Percentiles rank a stretch among this genome's conserved stretches.
Conservation (phyloP, 768 basidiomycete genomes). For the Boletus edulis region DNA sequence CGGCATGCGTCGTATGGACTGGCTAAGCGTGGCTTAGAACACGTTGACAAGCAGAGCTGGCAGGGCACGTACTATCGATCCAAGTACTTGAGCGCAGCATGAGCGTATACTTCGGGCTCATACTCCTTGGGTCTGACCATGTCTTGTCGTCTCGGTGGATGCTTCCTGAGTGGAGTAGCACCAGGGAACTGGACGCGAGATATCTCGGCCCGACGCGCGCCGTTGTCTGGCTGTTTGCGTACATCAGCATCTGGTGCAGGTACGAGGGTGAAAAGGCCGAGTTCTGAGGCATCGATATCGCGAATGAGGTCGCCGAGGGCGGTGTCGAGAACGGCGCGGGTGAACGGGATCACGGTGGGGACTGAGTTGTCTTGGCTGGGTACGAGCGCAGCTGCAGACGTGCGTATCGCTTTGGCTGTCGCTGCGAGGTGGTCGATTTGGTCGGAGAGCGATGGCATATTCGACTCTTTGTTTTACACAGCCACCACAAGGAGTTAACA, state of each 20-base stretch:
- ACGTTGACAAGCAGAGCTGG: neutral
- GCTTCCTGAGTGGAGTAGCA: conserved; percentile 65
- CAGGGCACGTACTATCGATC: conserved; percentile 64
- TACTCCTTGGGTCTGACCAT: conserved; percentile 38
- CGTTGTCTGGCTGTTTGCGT: conserved; percentile 26
- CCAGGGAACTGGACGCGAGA: conserved; percentile 64
- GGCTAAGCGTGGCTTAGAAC: conserved; percentile 37
- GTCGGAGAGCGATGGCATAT: conserved; percentile 59
- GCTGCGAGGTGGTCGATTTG: conserved; percentile 64
- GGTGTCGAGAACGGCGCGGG: conserved; percentile 59
- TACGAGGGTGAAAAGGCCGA: conserved; percentile 71
- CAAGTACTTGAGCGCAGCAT: conserved; percentile 73
- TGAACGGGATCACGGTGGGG: conserved; percentile 41
- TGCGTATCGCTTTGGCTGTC: conserved; percentile 50
- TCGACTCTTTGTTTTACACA: conserved; percentile 9
- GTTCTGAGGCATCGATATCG: conserved; percentile 73
- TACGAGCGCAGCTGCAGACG: conserved; percentile 38
- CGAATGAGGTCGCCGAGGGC: conserved; percentile 75
- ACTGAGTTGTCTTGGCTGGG: conserved; percentile 17
- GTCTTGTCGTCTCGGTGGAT: conserved; percentile 39
- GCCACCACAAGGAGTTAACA: conserved; percentile 7
- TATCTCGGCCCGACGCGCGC: conserved; percentile 41
- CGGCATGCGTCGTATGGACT: conserved; percentile 49
- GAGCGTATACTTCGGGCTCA: conserved; percentile 73
- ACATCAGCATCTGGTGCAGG: conserved; percentile 33